These are phyloP conservation scores for Podaxis sp. DNA, from an alignment of 768 basidiomycete genomes.

Conservation along the genomic window DNA sequence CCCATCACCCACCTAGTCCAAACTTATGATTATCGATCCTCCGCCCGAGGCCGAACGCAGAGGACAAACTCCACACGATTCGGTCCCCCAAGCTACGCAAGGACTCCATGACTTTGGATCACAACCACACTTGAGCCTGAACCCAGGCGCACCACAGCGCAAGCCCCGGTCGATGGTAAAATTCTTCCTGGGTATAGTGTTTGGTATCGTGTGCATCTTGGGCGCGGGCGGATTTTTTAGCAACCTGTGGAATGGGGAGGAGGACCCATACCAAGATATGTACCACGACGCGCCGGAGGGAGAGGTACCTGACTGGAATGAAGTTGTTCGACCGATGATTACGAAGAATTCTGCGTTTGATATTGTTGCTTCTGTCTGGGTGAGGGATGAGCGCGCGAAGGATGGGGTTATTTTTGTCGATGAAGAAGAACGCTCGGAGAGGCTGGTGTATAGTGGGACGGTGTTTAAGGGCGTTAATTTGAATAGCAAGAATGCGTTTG, in stretches of 20 bases:
- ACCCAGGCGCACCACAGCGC: neutral
- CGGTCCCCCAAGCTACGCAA: too few relatives aligned
- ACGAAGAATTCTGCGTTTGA: conserved; percentile 17
- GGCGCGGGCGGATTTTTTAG: neutral
- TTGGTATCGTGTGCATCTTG: neutral
- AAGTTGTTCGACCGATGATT: conserved; percentile 19
- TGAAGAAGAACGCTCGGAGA: conserved; percentile 13
- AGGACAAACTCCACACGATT: too few relatives aligned
- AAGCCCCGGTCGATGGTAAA: neutral
- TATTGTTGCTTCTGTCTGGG: conserved; percentile 20
- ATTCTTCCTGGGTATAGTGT: neutral
- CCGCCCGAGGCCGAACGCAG: too few relatives aligned
- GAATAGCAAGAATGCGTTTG: conserved; percentile 23
- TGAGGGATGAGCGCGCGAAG: neutral
- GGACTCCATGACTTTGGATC: too few relatives aligned
- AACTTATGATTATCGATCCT: too few relatives aligned
- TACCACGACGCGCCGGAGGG: conserved; percentile 1
- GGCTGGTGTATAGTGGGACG: conserved; percentile 25
- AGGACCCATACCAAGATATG: neutral
- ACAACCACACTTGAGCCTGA: neutral
- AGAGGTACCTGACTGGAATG: conserved; percentile 2
- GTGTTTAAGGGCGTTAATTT: conserved; percentile 27
- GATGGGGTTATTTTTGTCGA: neutral
- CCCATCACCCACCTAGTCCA: too few relatives aligned
- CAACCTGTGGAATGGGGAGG: neutral